Conservation (phyloP, 805 yeast species). For the Saccharomyces eubayanus region DNA sequence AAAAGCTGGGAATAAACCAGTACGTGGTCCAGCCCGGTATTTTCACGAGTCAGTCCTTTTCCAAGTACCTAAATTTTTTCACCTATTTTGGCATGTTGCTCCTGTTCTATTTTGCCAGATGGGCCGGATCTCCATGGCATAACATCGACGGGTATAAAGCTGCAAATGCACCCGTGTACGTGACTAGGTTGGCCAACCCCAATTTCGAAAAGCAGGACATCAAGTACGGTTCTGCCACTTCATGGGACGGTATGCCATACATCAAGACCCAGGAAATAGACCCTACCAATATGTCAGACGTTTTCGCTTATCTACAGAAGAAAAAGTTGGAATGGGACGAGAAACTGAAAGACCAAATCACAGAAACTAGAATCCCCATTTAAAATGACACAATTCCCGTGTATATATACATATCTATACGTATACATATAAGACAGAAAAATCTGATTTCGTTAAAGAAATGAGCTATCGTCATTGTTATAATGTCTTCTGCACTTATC, state of each 20-base stretch:
- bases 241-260: slow-evolving; percentile 55
- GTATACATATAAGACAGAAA: neutral
- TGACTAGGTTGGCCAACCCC: slow-evolving; percentile 47
- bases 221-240: slow-evolving; percentile 68
- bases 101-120: slow-evolving; percentile 75
- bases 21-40: slow-evolving; percentile 92
- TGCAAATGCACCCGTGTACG: slow-evolving; percentile 77
- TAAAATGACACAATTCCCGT: slow-evolving; percentile 4
- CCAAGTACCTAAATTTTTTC: slow-evolving; percentile 63
- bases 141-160: slow-evolving; percentile 83
- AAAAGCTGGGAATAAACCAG: slow-evolving; percentile 50
- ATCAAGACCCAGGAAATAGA: slow-evolving; percentile 51
- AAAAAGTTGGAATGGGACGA: slow-evolving; percentile 65
- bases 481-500: neutral
- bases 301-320: slow-evolving; percentile 52
- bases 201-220: slow-evolving; percentile 39
- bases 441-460: neutral
- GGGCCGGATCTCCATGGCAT: slow-evolving; percentile 80
- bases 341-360: slow-evolving; percentile 64
- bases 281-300: slow-evolving; percentile 55
- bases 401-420: neutral
- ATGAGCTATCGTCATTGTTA: neutral
- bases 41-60: slow-evolving; percentile 74
- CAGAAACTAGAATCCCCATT: slow-evolving; percentile 35
- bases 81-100: slow-evolving; percentile 81